These are phyloP conservation scores for Pterocarpus santalinus DNA, from an alignment of 306 rosid genomes.

Conservation along the genomic window DNA sequence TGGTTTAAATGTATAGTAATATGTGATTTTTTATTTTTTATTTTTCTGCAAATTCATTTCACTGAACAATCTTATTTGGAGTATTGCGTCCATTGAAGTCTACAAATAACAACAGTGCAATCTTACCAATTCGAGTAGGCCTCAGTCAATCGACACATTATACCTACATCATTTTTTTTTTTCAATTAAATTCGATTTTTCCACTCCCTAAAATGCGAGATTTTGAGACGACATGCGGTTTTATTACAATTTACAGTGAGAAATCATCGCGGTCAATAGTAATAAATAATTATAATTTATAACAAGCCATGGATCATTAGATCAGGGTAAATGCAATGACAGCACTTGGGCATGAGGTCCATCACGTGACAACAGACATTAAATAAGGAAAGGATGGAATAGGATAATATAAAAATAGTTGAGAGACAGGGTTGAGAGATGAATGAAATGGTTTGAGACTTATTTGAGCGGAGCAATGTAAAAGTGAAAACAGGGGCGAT, in stretches of 20 bases:
- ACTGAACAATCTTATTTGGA: background rate
- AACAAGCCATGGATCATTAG: background rate
- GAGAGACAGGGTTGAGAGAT: background rate
- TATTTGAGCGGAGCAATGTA: background rate
- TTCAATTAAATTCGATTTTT: background rate
- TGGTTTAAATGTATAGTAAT: background rate
- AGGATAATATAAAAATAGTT: background rate
- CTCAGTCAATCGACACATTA: background rate
- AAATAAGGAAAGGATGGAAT: background rate
- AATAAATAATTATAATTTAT: background rate
- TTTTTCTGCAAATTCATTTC: background rate
- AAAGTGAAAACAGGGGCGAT: constrained; percentile 45
- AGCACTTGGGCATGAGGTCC: background rate
- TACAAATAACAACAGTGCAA: background rate
- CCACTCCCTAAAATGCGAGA: background rate
- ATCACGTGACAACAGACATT: background rate
- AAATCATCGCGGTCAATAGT: background rate
- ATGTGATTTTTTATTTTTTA: background rate
- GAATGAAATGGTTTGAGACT: background rate
- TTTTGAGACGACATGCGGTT: background rate
- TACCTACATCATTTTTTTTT: no score
- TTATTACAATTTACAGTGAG: no score
- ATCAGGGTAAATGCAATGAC: background rate
- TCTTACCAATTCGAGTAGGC: background rate
- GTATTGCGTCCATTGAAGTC: background rate